Evolutionary conservation across 2,329 filamentous ascomycete genomes (phyloP).

Genomic region (Trichoderma pleuroti): DNA sequence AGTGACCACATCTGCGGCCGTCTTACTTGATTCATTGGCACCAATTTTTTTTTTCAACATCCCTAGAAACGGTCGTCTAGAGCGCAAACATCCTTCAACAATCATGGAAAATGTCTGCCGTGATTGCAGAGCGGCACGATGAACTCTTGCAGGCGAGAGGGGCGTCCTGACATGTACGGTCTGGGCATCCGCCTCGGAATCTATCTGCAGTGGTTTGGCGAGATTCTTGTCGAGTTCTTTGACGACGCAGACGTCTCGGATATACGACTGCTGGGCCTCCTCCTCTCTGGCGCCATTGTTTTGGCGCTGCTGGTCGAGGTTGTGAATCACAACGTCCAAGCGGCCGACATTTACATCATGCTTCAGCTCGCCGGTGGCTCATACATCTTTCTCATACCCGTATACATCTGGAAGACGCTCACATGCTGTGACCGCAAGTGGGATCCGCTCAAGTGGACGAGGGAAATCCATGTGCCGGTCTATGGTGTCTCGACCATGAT

Average conservation of each 20-base stretch:
- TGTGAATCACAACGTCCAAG: slow-evolving; percentile 22
- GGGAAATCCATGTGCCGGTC: slow-evolving; percentile 27
- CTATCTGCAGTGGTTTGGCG: slow-evolving; percentile 37
- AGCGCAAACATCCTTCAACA: not conserved
- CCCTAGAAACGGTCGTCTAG: not conserved
- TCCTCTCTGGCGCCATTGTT: slow-evolving; percentile 29
- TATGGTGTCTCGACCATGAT: slow-evolving; percentile 28
- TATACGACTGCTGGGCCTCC: slow-evolving; percentile 33
- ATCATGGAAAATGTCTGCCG: not conserved
- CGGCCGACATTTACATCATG: slow-evolving; percentile 14
- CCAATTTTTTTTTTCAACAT: not conserved
- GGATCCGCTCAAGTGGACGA: slow-evolving; percentile 30
- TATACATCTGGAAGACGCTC: slow-evolving; percentile 33
- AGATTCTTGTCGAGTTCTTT: slow-evolving; percentile 31
- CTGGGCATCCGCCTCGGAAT: slow-evolving; percentile 35
- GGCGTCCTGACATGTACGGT: slow-evolving; percentile 34
- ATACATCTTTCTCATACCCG: slow-evolving; percentile 34
- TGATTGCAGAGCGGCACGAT: slow-evolving; percentile 15
- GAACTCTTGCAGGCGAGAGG: slow-evolving; percentile 27
- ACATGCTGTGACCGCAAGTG: slow-evolving; percentile 32
- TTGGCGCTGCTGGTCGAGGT: slow-evolving; percentile 31
- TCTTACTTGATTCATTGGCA: slow-evolving; percentile 17
- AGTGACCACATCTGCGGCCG: slow-evolving; percentile 12
- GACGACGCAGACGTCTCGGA: slow-evolving; percentile 29
- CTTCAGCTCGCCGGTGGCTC: slow-evolving; percentile 28